Base-by-base conservation (phyloP, 2,329 filamentous ascomycete genomes). In the Mollisia scopiformis region DNA sequence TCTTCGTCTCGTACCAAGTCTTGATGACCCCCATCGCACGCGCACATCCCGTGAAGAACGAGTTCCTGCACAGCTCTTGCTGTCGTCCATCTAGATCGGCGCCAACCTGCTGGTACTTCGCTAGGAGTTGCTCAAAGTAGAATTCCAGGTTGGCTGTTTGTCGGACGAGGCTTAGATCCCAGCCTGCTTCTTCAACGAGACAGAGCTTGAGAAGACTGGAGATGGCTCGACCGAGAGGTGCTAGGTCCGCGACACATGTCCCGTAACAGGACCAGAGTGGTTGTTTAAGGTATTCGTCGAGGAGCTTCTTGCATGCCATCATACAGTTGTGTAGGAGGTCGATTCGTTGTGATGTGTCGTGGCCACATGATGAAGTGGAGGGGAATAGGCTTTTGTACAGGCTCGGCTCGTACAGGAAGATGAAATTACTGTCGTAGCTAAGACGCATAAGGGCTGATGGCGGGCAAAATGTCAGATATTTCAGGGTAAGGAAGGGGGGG, bases 161-260 rank as follows among this genome's bases (percentile, higher is more conserved):
- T 31, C 73, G 73, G 46, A 78, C 74, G 10, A 74, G 68, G 10
- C 71, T 65, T 10, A 70, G 69, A 59, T 79, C 76, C 76, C 77
- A 79, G 1, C 71, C 73, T 8, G 74, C 73, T 53, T 78, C 74
- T 28, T 71, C 63, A 2, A 77, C 65, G 2, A 73, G 72, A 0
- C 74, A 75, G 5, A 79, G 68, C 30, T 76, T 73, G 54, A 77
- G 74, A 28, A 79, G 63, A 1, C 75, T 68, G 1, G 71, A 73
- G 25, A 77, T 57, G 16, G 65, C 74, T 7, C 71, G 69, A 23
- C 77, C 70, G 56, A 79, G 71, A 56, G 78, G 75, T 0, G 75
- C 57, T 19, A 65, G 58, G 5, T 65, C 58, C 6, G 64, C 39
- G 2, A 62, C 33, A 11, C 59, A 59, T 21, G 64, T 30, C 2